phyloP scores from a whole-genome alignment of 495 filamentous ascomycete species.

The Chaetomidium leptoderma region DNA sequence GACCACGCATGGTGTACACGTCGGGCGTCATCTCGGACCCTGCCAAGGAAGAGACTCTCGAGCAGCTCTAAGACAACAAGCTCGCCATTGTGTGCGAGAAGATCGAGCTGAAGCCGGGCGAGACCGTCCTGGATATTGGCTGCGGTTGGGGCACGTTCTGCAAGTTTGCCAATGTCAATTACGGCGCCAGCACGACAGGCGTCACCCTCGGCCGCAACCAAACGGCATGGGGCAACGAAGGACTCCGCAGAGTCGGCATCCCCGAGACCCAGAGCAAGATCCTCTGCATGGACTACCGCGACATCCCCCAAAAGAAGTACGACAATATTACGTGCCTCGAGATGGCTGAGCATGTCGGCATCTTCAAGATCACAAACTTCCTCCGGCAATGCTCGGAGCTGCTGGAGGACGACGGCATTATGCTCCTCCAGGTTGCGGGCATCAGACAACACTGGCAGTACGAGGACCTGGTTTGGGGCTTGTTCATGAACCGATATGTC shows the following conservation, averaged over 20 bases:
- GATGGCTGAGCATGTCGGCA: constrained; percentile 88
- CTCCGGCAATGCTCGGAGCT: constrained; percentile 72
- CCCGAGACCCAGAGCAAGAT: constrained; percentile 68
- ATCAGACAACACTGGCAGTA: constrained; percentile 81
- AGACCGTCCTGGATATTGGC: constrained; percentile 74
- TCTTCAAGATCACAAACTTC: constrained; percentile 65
- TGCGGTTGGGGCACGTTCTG: constrained; percentile 86
- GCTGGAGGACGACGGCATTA: constrained; percentile 80
- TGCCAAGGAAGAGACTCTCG: constrained; percentile 69
- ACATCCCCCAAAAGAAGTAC: constrained; percentile 67
- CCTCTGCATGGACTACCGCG: constrained; percentile 81
- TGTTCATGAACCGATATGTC: constrained; percentile 91
- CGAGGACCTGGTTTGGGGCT: constrained; percentile 80
- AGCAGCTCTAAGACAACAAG: constrained; percentile 89
- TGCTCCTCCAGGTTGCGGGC: constrained; percentile 82
- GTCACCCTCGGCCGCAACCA: constrained; percentile 80
- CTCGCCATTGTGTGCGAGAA: constrained; percentile 81
- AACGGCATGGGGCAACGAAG: constrained; percentile 76
- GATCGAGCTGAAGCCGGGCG: constrained; percentile 65
- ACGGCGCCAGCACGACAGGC: constrained; percentile 72
- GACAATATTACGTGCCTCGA: constrained; percentile 85
- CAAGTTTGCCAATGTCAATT: constrained; percentile 73
- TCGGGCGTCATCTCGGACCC: constrained; percentile 76
- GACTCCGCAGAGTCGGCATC: constrained; percentile 63
- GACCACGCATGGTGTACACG: constrained; percentile 88